Conservation (phyloP, 2,329 filamentous ascomycete genomes). For the Ascochyta viciae-villosae region DNA sequence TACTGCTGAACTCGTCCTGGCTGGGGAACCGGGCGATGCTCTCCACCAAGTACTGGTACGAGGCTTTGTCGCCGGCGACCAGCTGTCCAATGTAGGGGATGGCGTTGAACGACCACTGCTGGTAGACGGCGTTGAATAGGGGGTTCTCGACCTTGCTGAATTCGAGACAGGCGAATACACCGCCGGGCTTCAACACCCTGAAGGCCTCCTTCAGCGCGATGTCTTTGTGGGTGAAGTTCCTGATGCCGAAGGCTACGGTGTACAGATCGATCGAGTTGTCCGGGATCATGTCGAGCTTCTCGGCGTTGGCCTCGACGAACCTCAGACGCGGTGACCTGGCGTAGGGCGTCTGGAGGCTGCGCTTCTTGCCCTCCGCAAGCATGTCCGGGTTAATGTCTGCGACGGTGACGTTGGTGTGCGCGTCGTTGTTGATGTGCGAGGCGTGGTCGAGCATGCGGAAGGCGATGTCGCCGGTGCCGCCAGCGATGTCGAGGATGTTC, state of each 20-base stretch:
- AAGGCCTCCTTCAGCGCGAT: conserved; percentile 82
- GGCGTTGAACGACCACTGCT: conserved; percentile 92
- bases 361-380: conserved; percentile 85
- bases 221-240: conserved; percentile 94
- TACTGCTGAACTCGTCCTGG: conserved; percentile 81
- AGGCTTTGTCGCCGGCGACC: conserved; percentile 91
- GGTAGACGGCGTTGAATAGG: conserved; percentile 85
- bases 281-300: conserved; percentile 71
- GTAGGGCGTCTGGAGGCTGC: conserved; percentile 70
- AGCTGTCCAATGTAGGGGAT: conserved; percentile 96
- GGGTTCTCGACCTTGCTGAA: conserved; percentile 86
- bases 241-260: conserved; percentile 95
- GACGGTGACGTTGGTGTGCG: conserved; percentile 83
- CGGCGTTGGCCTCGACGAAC: conserved; percentile 92
- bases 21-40: conserved; percentile 93
- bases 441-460: conserved; percentile 94
- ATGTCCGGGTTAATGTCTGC: conserved; percentile 96
- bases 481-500: conserved; percentile 92
- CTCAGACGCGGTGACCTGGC: conserved; percentile 61
- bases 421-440: conserved; percentile 79
- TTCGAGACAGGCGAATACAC: conserved; percentile 95
- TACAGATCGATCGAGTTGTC: conserved; percentile 86
- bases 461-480: conserved; percentile 96
- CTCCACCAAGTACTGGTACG: conserved; percentile 98
- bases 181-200: conserved; percentile 89